Evolutionary conservation across 2,329 filamentous ascomycete genomes (phyloP).

Genomic region (Chalaropsis thielavioides): DNA sequence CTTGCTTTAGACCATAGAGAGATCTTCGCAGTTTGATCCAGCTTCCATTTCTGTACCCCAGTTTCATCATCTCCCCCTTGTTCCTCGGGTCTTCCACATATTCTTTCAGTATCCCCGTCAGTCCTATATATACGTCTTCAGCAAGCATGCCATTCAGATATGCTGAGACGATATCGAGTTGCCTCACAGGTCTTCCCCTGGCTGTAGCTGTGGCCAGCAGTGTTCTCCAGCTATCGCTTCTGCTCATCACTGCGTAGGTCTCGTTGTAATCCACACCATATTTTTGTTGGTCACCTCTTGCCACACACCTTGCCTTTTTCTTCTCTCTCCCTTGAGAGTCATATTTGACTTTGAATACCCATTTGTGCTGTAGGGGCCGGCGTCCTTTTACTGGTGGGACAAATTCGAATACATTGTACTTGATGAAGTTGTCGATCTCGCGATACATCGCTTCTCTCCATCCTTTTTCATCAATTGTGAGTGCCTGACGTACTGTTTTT

Average conservation of each 20-base stretch:
- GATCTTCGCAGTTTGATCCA: not conserved
- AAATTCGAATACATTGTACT: not conserved
- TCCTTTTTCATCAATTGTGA: not conserved
- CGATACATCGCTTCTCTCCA: not conserved
- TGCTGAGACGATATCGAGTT: not conserved
- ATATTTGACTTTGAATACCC: not conserved
- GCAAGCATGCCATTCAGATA: not conserved
- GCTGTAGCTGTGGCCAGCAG: not conserved
- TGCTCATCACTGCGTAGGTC: not conserved
- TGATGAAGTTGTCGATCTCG: not conserved
- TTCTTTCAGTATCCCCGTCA: not conserved
- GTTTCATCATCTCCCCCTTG: not conserved
- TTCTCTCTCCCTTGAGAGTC: too few species aligned
- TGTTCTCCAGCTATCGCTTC: not conserved
- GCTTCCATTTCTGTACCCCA: not conserved
- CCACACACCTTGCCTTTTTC: not conserved
- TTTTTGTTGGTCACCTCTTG: not conserved
- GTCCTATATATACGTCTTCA: not conserved
- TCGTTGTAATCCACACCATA: not conserved
- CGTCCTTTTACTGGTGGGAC: not conserved
- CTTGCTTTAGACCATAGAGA: not conserved
- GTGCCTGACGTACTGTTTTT: not conserved
- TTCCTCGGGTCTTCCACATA: not conserved
- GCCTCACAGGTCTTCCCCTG: not conserved
- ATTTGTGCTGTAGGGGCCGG: not conserved